Evolutionary conservation across 345 rosid genomes (phyloP), one percentile per base, ranked within the genome.

Genomic region (Noccaea caerulescens): DNA sequence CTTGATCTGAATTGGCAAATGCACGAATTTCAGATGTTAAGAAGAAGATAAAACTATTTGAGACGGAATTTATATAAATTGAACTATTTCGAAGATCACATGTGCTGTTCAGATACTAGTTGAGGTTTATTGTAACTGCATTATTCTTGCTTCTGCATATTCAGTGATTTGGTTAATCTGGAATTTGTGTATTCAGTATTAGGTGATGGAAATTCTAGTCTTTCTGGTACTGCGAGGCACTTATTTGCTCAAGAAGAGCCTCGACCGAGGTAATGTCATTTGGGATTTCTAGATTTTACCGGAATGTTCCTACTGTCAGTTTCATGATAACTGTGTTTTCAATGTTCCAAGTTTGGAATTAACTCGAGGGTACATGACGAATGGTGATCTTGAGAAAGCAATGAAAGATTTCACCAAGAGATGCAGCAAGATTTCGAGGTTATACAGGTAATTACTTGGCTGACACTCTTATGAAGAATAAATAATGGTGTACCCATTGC

Each of bases 341-440:
- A 4, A 43, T 56, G 32, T 4, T 63, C 12, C 5, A 78, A 89
- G 94, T 57, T 60, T 63, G 59, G 87, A 85, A 72, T 20, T 69
- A 50, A 82, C 86, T 71, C 80, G 66, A 54, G 99, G 99, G 7
- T 89, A 89, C 64, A 81, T 88, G 95, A 85, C 86, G 7, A 88
- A 91, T 75, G 78, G 61, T 42, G 97, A 86, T 71, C 87, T 94
- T 51, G 92, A 89, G 68, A 80, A 85, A 78, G 96, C 93, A 1
- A 80, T 91, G 84, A 89, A 85, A 72, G 88, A 75, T 49, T 88
- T 89, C 41, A 78, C 89, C 52, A 77, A 61, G 53, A 86, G 91
- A 72, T 94, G 99, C 56, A 77, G 86, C 60, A 84, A 80, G 69
- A 86, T 94, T 72, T 94, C 92, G 61, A 84, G 95, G 82, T 75